phyloP scores from a whole-genome alignment of 177 flowering plant species.

The Tripterygium wilfordii region DNA sequence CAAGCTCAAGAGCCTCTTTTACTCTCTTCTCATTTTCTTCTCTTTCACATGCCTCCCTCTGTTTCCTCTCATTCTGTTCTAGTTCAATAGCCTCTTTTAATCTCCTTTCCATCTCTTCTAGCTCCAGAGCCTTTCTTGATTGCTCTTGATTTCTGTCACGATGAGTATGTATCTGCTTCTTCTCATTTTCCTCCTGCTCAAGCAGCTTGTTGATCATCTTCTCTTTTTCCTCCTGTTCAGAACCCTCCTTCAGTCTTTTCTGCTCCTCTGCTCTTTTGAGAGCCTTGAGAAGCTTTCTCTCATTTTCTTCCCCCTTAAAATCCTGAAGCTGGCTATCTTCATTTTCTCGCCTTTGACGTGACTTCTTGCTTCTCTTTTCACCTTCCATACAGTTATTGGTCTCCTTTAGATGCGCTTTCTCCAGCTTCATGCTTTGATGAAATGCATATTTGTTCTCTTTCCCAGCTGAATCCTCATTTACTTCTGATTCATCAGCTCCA shows the following conservation, averaged over 20 bases:
- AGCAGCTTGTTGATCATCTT: constrained; percentile 7
- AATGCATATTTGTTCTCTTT: constrained; percentile 6
- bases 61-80: constrained; percentile 11
- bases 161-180: constrained; percentile 2
- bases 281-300: constrained; percentile 7
- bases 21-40: constrained; percentile 9
- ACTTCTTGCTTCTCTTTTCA: constrained; percentile 2
- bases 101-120: constrained; percentile 11
- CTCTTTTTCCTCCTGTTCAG: constrained; percentile 21
- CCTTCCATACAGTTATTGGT: not conserved
- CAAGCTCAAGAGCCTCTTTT: constrained; percentile 1
- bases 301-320: constrained; percentile 3
- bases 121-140: constrained; percentile 2
- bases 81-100: constrained; percentile 6
- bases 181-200: constrained; percentile 6
- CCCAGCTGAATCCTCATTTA: constrained; percentile 7
- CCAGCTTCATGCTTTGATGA: constrained; percentile 10
- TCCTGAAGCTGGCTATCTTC: constrained; percentile 10
- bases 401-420: constrained; percentile 2
- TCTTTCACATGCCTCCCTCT: constrained; percentile 2
- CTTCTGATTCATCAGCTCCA: not conserved
- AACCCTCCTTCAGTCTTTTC: constrained; percentile 5
- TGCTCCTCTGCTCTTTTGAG: constrained; percentile 9
- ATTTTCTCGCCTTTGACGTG: constrained; percentile 2
- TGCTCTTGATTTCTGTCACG: constrained; percentile 6